Percentiles rank a stretch among this genome's conserved stretches.
Conservation (phyloP, 2,329 filamentous ascomycete genomes). For the Penicillium polonicum region DNA sequence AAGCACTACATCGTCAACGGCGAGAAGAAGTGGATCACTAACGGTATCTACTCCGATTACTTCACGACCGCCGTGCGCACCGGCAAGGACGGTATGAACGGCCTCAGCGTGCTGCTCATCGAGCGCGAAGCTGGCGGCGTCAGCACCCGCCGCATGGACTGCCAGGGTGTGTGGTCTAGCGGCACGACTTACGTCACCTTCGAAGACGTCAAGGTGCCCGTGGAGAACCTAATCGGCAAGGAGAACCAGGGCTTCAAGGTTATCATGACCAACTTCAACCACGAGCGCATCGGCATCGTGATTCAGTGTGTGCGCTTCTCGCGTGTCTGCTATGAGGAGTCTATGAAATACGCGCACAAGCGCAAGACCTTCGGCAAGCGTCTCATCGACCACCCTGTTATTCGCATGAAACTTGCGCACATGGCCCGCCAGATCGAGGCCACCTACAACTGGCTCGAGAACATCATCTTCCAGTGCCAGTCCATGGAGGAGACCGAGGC, state of each 20-base stretch:
- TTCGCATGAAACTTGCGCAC: slow-evolving; percentile 94
- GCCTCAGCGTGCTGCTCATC: slow-evolving; percentile 85
- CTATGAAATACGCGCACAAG: slow-evolving; percentile 96
- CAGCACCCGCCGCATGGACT: slow-evolving; percentile 93
- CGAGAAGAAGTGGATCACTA: slow-evolving; percentile 99
- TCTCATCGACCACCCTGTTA: slow-evolving; percentile 94
- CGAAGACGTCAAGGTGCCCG: slow-evolving; percentile 97
- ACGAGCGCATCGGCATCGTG: slow-evolving; percentile 97
- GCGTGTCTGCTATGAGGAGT: slow-evolving; percentile 95
- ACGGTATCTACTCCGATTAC: slow-evolving; percentile 95
- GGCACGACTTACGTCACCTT: slow-evolving; percentile 98
- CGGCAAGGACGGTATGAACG: slow-evolving; percentile 85
- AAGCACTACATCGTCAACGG: slow-evolving; percentile 99
- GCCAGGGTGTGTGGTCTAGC: slow-evolving; percentile 92
- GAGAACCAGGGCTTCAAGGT: slow-evolving; percentile 96
- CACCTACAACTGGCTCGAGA: slow-evolving; percentile 95
- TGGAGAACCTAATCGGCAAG: slow-evolving; percentile 98
- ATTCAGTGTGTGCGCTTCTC: slow-evolving; percentile 96
- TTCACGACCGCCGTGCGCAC: slow-evolving; percentile 97
- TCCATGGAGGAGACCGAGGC: slow-evolving; percentile 93
- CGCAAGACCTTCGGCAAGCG: slow-evolving; percentile 94
- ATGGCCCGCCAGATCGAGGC: slow-evolving; percentile 99
- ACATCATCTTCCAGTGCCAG: slow-evolving; percentile 87
- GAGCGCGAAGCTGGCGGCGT: slow-evolving; percentile 83
- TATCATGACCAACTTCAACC: slow-evolving; percentile 99